phyloP scores from a whole-genome alignment of 169 alveolate genomes.

The Plasmodium coatneyi region DNA sequence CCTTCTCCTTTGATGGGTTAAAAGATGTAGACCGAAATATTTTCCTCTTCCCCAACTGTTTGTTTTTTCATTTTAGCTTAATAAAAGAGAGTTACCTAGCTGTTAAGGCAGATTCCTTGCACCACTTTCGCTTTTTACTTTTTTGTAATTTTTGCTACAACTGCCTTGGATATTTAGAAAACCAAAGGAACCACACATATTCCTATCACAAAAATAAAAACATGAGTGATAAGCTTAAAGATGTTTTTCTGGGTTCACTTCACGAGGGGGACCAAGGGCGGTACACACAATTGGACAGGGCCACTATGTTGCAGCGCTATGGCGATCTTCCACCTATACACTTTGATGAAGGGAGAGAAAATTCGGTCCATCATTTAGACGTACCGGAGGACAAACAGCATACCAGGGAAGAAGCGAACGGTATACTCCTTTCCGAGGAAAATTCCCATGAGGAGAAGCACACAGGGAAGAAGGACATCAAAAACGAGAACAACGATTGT shows the following conservation, averaged over 20 bases:
- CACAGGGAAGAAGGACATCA: not conserved
- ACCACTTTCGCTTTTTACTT: conserved; percentile 14
- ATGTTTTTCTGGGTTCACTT: not conserved
- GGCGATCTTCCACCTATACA: not conserved
- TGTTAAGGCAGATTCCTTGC: not conserved
- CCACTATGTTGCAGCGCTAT: not conserved
- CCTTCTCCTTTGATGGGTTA: conserved; percentile 28
- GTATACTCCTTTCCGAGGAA: not conserved
- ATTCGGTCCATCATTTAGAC: not conserved
- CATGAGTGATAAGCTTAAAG: conserved; percentile 13
- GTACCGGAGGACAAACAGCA: not conserved
- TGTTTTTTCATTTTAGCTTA: conserved; percentile 35
- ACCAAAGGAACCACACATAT: not conserved
- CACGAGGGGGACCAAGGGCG: not conserved
- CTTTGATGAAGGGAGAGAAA: not conserved
- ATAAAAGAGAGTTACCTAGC: conserved; percentile 19
- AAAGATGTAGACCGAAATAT: conserved; percentile 26
- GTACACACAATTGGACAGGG: not conserved
- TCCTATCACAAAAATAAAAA: not conserved
- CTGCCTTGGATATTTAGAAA: conserved; percentile 41
- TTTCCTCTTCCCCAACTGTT: conserved; percentile 34
- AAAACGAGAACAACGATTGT: not conserved
- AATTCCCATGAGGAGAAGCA: not conserved
- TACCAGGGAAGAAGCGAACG: not conserved
- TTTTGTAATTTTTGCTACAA: conserved; percentile 43